These are phyloP conservation scores for Sporothrix sp. DNA, from an alignment of 2,329 filamentous ascomycete species.

Conservation along the genomic window DNA sequence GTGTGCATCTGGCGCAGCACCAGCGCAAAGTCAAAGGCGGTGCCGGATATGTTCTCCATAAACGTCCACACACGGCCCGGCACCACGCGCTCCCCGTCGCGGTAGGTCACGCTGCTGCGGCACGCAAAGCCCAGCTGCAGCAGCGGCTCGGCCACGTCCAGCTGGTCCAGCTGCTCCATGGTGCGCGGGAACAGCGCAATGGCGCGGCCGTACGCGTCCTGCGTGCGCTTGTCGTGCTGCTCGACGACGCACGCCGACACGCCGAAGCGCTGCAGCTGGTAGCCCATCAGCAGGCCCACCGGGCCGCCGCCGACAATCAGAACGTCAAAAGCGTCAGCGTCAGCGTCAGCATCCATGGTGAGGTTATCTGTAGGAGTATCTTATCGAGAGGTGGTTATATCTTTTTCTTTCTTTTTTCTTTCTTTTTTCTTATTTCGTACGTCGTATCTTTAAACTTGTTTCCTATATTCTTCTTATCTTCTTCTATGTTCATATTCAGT, in stretches of 20 bases:
- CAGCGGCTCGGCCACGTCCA: slow-evolving; percentile 39
- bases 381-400: too few species aligned
- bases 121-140: slow-evolving; percentile 44
- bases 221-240: slow-evolving; percentile 36
- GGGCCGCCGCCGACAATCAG: slow-evolving; percentile 36
- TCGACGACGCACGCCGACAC: slow-evolving; percentile 38
- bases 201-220: slow-evolving; percentile 43
- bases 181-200: slow-evolving; percentile 44
- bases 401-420: too few species aligned
- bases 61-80: slow-evolving; percentile 40
- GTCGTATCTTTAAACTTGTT: too few species aligned
- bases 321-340: slow-evolving; percentile 23
- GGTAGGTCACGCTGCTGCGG: slow-evolving; percentile 39
- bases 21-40: slow-evolving; percentile 41
- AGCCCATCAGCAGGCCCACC: slow-evolving; percentile 35
- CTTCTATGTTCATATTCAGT: too few species aligned
- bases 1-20: slow-evolving; percentile 46
- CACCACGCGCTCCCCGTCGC: slow-evolving; percentile 34
- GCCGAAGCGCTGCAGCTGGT: slow-evolving; percentile 34
- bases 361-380: too few species aligned
- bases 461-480: too few species aligned
- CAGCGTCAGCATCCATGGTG: too few species aligned
- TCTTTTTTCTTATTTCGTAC: too few species aligned
- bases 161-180: slow-evolving; percentile 42
- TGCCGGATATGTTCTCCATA: slow-evolving; percentile 43